These are phyloP conservation scores for Cadophora gregata DNA, from an alignment of 2,329 filamentous ascomycete genomes.

Conservation along the genomic window DNA sequence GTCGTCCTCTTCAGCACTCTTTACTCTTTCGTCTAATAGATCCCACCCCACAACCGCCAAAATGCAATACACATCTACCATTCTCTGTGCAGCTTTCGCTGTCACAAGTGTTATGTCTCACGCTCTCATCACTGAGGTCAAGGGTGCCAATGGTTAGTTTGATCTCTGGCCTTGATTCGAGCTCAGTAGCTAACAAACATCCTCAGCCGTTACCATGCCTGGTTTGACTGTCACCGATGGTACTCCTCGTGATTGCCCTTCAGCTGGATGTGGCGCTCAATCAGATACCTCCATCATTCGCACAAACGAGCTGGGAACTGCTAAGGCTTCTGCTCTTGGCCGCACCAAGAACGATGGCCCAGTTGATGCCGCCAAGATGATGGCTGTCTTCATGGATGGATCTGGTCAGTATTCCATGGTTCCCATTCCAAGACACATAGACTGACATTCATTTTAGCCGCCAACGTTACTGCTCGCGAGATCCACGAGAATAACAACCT, in stretches of 20 bases:
- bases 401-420: slow-evolving; percentile 45
- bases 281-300: slow-evolving; percentile 75
- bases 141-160: slow-evolving; percentile 60
- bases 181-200: slow-evolving; percentile 1
- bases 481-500: slow-evolving; percentile 73
- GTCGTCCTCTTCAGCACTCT: slow-evolving; percentile 18
- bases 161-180: background rate
- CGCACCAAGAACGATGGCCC: slow-evolving; percentile 65
- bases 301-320: slow-evolving; percentile 59
- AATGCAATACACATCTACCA: slow-evolving; percentile 52
- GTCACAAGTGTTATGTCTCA: slow-evolving; percentile 56
- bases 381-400: slow-evolving; percentile 65
- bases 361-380: slow-evolving; percentile 61
- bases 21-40: slow-evolving; percentile 3
- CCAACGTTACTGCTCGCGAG: slow-evolving; percentile 65
- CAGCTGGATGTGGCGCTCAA: slow-evolving; percentile 66
- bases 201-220: slow-evolving; percentile 29
- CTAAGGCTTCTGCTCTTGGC: slow-evolving; percentile 64
- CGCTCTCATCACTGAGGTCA: slow-evolving; percentile 59
- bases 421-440: background rate
- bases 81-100: slow-evolving; percentile 51
- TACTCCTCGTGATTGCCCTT: slow-evolving; percentile 70
- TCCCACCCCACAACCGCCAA: slow-evolving; percentile 36
- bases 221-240: slow-evolving; percentile 60
- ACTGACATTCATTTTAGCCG: slow-evolving; percentile 29